Evolutionary conservation across 2,329 filamentous ascomycete genomes (phyloP).

Genomic region (Ophiocordyceps sinensis): DNA sequence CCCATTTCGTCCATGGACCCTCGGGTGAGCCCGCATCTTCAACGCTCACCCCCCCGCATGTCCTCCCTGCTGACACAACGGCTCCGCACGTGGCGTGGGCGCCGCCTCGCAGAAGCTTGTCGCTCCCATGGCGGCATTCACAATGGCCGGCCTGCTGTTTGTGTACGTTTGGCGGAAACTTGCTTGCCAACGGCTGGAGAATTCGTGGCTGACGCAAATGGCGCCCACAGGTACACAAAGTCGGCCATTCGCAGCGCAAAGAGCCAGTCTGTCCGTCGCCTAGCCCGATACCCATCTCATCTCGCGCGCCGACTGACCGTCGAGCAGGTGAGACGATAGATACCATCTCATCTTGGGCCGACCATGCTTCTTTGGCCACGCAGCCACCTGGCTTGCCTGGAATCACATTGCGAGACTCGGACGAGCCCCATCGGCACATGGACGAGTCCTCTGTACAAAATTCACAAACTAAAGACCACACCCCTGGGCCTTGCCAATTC

Average conservation of each 20-base stretch:
- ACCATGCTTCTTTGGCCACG: no score
- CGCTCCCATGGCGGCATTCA: slow-evolving; percentile 36
- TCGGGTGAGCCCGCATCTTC: slow-evolving; percentile 8
- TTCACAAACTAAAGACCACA: no score
- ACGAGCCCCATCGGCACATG: no score
- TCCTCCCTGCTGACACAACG: neutral
- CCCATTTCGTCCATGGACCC: slow-evolving; percentile 11
- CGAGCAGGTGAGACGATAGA: neutral
- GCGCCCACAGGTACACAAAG: neutral
- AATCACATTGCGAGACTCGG: no score
- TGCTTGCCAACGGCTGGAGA: no score
- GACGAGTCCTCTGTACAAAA: no score
- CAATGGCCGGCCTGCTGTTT: slow-evolving; percentile 37
- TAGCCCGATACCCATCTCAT: neutral
- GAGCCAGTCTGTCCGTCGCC: slow-evolving; percentile 15
- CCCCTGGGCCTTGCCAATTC: no score
- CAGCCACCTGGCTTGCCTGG: no score
- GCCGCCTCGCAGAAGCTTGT: slow-evolving; percentile 22
- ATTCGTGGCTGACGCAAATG: neutral
- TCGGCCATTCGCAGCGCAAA: slow-evolving; percentile 24
- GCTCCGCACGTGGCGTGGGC: no score
- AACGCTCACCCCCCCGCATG: neutral
- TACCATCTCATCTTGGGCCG: no score
- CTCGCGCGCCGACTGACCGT: neutral
- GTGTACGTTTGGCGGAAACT: slow-evolving; percentile 16